Base-by-base conservation (phyloP, 192 early-diverging fungal species). In the Geosiphon pyriformis region DNA sequence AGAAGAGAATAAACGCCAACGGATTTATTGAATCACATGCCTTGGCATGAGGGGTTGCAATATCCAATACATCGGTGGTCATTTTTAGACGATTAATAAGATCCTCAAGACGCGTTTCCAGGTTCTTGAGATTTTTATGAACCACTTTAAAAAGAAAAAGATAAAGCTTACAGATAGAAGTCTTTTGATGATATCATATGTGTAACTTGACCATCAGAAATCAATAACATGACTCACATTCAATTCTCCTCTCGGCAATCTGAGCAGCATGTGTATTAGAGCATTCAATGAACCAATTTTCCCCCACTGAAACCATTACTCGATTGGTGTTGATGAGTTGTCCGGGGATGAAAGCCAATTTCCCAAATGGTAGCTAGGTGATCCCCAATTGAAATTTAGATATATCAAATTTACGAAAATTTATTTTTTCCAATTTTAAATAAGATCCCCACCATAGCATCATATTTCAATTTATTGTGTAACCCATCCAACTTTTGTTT, bases 251-350 rank as follows among this genome's bases (percentile, higher is more conserved):
- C n/a, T 80, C 70, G 0, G 91, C 83, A 23, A 94, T 93, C 7
- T 73, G 85, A 8, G 71, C 68, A 0, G 95, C 91, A 61, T 98
- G 87, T 26, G 63, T 73, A 8, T 84, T 85, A 7, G 91, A 92
- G 23, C 84, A 74, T 66, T 95, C 91, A 4, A 80, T 89, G 69
- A 95, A 98, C 86, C 88, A 95, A 78, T 94, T 93, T 54, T 93
- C 93, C n/a, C 95, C 95, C 34, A 98, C 74, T 34, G 90, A 72
- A 0, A 92, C 91, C 26, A 88, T 70, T 12, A 98, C 82, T 70
- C 94, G 92, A 67, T 98, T 98, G n/a, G 95, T 98, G 70, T 95
- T 89, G 27, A 94, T 76, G 2, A 98, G 50, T 37, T 88, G 80
- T 27, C 93, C 94, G 1, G 88, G 87, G 78, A 92, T 88, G 72